These are phyloP conservation scores for Xylaria grammica DNA, from an alignment of 495 filamentous ascomycete species.

Conservation along the genomic window DNA sequence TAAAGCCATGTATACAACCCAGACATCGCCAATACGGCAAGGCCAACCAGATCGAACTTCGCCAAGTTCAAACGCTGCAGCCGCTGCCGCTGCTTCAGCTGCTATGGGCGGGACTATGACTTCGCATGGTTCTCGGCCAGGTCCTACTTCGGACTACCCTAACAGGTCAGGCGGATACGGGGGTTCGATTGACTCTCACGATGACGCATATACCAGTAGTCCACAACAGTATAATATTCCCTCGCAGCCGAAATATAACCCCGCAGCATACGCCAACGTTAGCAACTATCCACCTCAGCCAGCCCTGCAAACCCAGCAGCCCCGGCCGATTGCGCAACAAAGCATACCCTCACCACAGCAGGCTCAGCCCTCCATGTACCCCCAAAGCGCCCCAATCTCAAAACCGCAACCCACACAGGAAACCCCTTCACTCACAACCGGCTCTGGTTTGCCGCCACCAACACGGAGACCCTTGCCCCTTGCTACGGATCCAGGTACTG, in stretches of 20 bases:
- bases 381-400: slow-evolving; percentile 30
- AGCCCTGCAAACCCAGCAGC: slow-evolving; percentile 39
- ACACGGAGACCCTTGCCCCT: slow-evolving; percentile 60
- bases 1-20: slow-evolving; percentile 56
- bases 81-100: slow-evolving; percentile 53
- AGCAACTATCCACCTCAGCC: slow-evolving; percentile 52
- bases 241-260: slow-evolving; percentile 73
- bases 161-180: slow-evolving; percentile 44
- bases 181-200: slow-evolving; percentile 40
- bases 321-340: slow-evolving; percentile 37
- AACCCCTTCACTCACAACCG: slow-evolving; percentile 39
- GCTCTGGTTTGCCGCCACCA: slow-evolving; percentile 42
- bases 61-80: slow-evolving; percentile 46
- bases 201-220: slow-evolving; percentile 53
- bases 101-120: slow-evolving; percentile 46
- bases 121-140: slow-evolving; percentile 32
- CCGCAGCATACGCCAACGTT: slow-evolving; percentile 71
- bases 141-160: slow-evolving; percentile 45
- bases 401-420: slow-evolving; percentile 49
- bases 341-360: slow-evolving; percentile 46
- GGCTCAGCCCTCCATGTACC: slow-evolving; percentile 32
- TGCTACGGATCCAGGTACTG: slow-evolving; percentile 67
- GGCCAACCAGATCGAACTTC: slow-evolving; percentile 48
- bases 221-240: slow-evolving; percentile 44
- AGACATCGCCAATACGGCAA: slow-evolving; percentile 51